phyloP scores from a whole-genome alignment of 208 protist genomes.

The Leishmania turanica region DNA sequence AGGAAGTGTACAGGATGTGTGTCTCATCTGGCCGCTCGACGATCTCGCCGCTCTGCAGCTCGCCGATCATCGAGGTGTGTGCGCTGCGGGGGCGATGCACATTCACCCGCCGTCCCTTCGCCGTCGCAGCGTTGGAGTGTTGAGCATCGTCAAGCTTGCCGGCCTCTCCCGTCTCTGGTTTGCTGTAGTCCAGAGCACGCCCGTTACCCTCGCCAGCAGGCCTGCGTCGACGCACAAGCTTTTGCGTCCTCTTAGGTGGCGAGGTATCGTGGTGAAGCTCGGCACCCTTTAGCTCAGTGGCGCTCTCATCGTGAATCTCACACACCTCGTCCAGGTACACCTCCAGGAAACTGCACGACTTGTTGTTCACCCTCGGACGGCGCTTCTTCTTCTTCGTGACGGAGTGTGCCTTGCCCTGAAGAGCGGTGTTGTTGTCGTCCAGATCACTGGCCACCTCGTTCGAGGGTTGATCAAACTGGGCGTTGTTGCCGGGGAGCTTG shows the following conservation, averaged over 20 bases:
- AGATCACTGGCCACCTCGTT: conserved; percentile 4
- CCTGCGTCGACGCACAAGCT: conserved; percentile 17
- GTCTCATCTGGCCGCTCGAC: conserved; percentile 14
- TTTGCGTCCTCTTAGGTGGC: conserved; percentile 5
- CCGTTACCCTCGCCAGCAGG: conserved; percentile 8
- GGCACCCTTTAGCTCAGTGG: conserved; percentile 3
- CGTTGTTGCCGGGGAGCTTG: neutral
- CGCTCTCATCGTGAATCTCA: conserved; percentile 29
- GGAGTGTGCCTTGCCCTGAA: neutral
- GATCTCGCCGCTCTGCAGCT: conserved; percentile 26
- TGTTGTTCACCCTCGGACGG: conserved; percentile 19
- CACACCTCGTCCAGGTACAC: conserved; percentile 31
- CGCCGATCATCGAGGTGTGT: conserved; percentile 15
- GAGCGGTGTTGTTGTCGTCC: neutral
- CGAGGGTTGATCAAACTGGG: conserved; percentile 1
- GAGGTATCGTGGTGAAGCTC: neutral
- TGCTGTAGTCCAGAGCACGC: neutral
- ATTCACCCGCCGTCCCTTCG: conserved; percentile 16
- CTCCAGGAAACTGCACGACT: conserved; percentile 59
- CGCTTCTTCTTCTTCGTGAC: conserved; percentile 20
- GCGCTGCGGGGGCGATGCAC: conserved; percentile 10
- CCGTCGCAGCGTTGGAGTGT: neutral
- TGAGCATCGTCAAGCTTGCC: conserved; percentile 12
- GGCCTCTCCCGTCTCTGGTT: conserved; percentile 1
- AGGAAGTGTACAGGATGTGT: conserved; percentile 6